Conservation (phyloP, 2,329 filamentous ascomycete species). For the Penicillium sp. region DNA sequence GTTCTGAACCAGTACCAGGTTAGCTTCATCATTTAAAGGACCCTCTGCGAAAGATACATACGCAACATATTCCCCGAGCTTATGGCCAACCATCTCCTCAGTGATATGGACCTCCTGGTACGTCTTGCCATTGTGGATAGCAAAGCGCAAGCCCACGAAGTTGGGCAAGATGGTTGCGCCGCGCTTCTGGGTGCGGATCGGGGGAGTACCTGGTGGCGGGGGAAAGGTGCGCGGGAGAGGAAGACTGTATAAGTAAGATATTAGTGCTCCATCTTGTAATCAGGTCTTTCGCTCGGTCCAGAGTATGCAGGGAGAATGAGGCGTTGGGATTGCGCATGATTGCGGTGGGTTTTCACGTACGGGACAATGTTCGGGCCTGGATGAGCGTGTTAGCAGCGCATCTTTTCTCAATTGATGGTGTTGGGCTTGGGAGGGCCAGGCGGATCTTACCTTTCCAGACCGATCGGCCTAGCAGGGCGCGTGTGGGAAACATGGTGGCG, state of each 20-base stretch:
- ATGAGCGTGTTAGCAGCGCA: slow-evolving; percentile 6
- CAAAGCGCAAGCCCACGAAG: slow-evolving; percentile 84
- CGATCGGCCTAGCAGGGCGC: slow-evolving; percentile 65
- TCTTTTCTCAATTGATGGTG: not conserved
- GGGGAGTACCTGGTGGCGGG: slow-evolving; percentile 59
- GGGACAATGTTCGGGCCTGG: slow-evolving; percentile 65
- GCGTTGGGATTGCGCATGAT: not conserved
- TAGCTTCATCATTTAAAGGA: not conserved
- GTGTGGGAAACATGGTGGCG: slow-evolving; percentile 62
- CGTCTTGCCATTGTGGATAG: slow-evolving; percentile 85
- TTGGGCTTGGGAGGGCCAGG: too few relatives aligned
- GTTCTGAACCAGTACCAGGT: slow-evolving; percentile 46
- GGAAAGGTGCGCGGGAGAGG: slow-evolving; percentile 40
- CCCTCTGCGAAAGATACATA: slow-evolving; percentile 57
- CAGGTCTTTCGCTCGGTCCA: not conserved
- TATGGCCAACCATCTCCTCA: slow-evolving; percentile 94
- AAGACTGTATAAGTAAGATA: slow-evolving; percentile 28
- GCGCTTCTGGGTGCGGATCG: slow-evolving; percentile 81
- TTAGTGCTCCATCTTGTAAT: slow-evolving; percentile 1
- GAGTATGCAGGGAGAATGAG: not conserved
- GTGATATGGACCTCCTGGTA: slow-evolving; percentile 80
- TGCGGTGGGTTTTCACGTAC: slow-evolving; percentile 46
- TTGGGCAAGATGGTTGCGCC: slow-evolving; percentile 85
- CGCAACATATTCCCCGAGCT: slow-evolving; percentile 86
- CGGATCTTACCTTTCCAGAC: slow-evolving; percentile 74